Base-by-base conservation (phyloP, 2,329 filamentous ascomycete species). In the Exophiala alcalophila region DNA sequence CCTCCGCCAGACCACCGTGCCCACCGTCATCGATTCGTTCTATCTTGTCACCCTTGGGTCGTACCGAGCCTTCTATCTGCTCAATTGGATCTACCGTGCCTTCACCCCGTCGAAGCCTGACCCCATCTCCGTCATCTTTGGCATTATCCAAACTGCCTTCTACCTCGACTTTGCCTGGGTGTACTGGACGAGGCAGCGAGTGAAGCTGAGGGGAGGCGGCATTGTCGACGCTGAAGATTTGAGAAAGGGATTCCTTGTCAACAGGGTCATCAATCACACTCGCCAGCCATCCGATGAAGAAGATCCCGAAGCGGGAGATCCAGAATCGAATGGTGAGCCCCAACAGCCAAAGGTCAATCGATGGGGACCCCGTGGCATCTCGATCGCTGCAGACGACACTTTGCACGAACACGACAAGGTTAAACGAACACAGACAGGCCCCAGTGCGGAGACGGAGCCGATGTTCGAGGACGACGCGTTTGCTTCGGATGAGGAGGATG, bases 141-240 rank as follows among this genome's bases (percentile, higher is more conserved):
- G 91, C 42, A 70, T 94, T 47, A 72, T 97, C 18, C 91, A 97
- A 69, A 96, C 89, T 0, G 81, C 84, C 1, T 78, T 96, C 29
- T 96, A 96, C 65, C 63, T 90, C 56, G 91, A 97, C 66, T 97
- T 97, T 62, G 89, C 88, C 24, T 96, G 90, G 89, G 89, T 97
- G 1, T 97, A 97, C 72, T 96, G 86, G 70, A 86, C 84, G 8
- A 79, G 91, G 52, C 91, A 96, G 70, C 80, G 90, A 44, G 89
- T 97, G 60, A 96, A 96, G 81, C 81, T 97, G 11, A 79, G 91
- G 49, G 83, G 80, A 54, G 91, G 91, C 30, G 87, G 88, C 5
- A 75, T 96, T 12, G 87, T 97, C 10, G 91, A 97, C 61, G 83
- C 84, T 3, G 90, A 96, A 53, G 91, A 97, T 61, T 73, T 94